These are phyloP conservation scores for Amylostereum areolatum DNA, from an alignment of 1,284 basidiomycete genomes.

Conservation along the genomic window DNA sequence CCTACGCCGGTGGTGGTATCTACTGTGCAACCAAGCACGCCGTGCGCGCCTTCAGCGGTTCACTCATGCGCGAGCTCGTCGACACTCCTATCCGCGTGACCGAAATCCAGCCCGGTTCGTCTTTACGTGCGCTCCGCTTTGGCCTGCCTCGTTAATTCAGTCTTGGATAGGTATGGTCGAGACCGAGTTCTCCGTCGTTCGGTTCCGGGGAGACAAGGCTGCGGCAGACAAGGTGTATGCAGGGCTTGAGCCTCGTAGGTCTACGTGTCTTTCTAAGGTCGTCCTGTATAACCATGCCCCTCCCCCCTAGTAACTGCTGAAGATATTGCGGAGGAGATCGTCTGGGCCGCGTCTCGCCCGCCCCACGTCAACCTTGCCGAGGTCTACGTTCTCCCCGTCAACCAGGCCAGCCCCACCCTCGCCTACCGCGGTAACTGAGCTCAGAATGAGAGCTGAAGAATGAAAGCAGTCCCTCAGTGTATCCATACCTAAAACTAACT, in stretches of 20 bases:
- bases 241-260: constrained; percentile 74
- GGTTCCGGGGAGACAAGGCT: constrained; percentile 78
- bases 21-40: constrained; percentile 88
- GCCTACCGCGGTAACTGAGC: constrained; percentile 35
- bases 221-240: constrained; percentile 88
- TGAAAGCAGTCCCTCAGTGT: too few relatives aligned
- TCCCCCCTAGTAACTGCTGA: constrained; percentile 57
- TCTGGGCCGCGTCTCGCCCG: constrained; percentile 88
- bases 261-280: neutral
- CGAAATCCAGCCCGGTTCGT: constrained; percentile 82
- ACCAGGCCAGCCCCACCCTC: constrained; percentile 72
- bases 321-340: constrained; percentile 96
- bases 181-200: constrained; percentile 86
- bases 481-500: too few relatives aligned
- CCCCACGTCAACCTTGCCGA: constrained; percentile 85
- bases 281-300: neutral
- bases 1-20: constrained; percentile 84
- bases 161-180: constrained; percentile 74
- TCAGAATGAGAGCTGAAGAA: too few relatives aligned
- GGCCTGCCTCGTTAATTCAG: neutral
- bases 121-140: neutral
- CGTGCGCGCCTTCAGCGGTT: constrained; percentile 82
- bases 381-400: constrained; percentile 72
- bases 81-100: constrained; percentile 89
- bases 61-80: constrained; percentile 82